These are phyloP conservation scores for Fomitopsis pinicola DNA, from an alignment of 1,284 basidiomycete genomes.

Conservation along the genomic window DNA sequence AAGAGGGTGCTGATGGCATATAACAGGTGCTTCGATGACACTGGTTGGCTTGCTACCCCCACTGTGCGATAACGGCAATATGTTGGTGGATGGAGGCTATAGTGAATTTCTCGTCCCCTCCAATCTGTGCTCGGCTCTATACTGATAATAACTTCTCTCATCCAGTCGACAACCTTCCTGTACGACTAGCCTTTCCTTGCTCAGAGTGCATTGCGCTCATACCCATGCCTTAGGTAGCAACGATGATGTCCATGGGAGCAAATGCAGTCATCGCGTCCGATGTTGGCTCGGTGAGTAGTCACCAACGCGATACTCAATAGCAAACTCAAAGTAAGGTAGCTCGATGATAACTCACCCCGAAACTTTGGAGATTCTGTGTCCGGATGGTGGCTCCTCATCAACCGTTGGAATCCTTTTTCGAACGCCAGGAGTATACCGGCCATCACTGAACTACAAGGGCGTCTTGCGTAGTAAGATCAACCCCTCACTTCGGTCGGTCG, in stretches of 20 bases:
- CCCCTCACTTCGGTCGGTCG: not conserved
- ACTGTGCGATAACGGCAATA: conserved; percentile 89
- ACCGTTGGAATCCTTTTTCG: conserved; percentile 91
- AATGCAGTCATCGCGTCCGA: conserved; percentile 93
- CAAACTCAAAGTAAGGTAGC: conserved; percentile 31
- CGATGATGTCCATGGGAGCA: conserved; percentile 92
- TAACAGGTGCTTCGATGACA: conserved; percentile 91
- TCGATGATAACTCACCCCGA: conserved; percentile 94
- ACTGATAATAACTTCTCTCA: not conserved
- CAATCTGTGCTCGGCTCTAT: conserved; percentile 1
- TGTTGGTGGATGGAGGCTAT: conserved; percentile 95
- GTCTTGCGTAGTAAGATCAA: conserved; percentile 84
- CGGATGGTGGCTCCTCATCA: conserved; percentile 95
- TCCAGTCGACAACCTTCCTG: conserved; percentile 88
- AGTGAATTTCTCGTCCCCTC: conserved; percentile 41
- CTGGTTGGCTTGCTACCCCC: conserved; percentile 94
- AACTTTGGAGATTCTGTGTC: conserved; percentile 95
- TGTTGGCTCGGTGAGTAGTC: conserved; percentile 78
- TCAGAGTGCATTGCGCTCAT: not conserved
- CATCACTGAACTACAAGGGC: conserved; percentile 95
- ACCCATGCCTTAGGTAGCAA: conserved; percentile 56
- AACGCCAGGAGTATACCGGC: conserved; percentile 79
- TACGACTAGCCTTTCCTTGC: conserved; percentile 28
- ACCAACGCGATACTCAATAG: not conserved
- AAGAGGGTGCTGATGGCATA: not conserved